Conservation (phyloP, 352 stramenopile genomes). For the Phytophthora rubi region DNA sequence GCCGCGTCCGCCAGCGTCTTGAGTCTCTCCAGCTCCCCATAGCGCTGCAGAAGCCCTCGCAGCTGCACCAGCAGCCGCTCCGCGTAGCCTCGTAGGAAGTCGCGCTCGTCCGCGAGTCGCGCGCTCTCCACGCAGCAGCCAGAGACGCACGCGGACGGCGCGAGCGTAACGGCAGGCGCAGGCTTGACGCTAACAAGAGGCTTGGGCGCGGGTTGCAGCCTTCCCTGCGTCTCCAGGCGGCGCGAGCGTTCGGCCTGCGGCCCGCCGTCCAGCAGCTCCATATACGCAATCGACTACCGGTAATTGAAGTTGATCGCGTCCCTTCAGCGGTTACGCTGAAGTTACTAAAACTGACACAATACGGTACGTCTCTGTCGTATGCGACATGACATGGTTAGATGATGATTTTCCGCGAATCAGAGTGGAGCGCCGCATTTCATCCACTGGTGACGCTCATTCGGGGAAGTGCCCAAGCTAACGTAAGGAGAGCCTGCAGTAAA, state of each 20-base stretch:
- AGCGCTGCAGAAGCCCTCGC: slow-evolving; percentile 59
- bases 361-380: too few species aligned
- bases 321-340: slow-evolving; percentile 12
- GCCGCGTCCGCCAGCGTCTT: slow-evolving; percentile 52
- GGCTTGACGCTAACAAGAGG: background rate
- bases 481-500: background rate
- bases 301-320: slow-evolving; percentile 26
- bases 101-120: slow-evolving; percentile 62
- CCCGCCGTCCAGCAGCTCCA: slow-evolving; percentile 26
- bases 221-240: slow-evolving; percentile 40
- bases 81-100: slow-evolving; percentile 71
- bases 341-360: too few species aligned
- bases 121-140: slow-evolving; percentile 52
- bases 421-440: slow-evolving; percentile 5
- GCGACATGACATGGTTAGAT: too few species aligned
- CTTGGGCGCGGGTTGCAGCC: slow-evolving; percentile 8
- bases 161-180: background rate
- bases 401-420: slow-evolving; percentile 13
- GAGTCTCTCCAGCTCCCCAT: slow-evolving; percentile 79
- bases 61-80: slow-evolving; percentile 73
- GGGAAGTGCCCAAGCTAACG: slow-evolving; percentile 20
- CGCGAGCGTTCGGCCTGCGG: slow-evolving; percentile 44
- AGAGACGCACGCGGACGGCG: slow-evolving; percentile 10
- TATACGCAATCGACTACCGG: background rate
- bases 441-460: slow-evolving; percentile 35